Base-by-base conservation (phyloP, 108 stramenopile genomes). In the Nitzschia sp. region DNA sequence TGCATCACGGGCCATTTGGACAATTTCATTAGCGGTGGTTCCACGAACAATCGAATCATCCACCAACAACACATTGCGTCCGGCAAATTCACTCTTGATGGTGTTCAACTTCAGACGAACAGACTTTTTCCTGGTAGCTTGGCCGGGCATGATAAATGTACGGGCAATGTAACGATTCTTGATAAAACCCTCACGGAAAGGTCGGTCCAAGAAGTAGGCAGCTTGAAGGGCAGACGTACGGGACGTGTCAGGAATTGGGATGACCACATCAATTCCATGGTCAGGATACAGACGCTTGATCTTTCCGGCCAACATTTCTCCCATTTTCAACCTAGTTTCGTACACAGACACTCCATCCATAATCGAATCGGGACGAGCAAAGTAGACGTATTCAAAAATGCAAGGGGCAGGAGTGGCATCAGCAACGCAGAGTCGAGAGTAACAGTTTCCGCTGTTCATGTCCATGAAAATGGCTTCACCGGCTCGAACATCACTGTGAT, bases 331-430 rank as follows among this genome's bases (percentile, higher is more conserved):
- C 19, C 97, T 83, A 25, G 97, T 83, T 73, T 98, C 96, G 78
- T 99, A 98, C 19, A 99, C 97, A 37, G 85, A 85, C 12, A 96
- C 88, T 17, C 97, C 96, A 75, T 99, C 96, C 92, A 99, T 95
- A 61, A 98, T 95, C 9, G 94, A 92, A 80, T 99, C 98, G 7
- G 98, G 98, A 15, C 98, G 86, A 14, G 98, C 95, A 82, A 99
- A 99, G 87, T 99, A 99, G 12, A 99, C 98, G 75, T 98, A 98
- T 85, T 99, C 98, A 76, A 99, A 99, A 50, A 99, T 94, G 80
- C 98, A 99, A 29, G 97, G 98, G 42, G 84, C 56, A 48, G 80
- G 82, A 48, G 61, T 38, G 25, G 81, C 63, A 24, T 57, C 48
- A 20, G 71, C 53, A 43, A 70, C 63, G 64, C 93, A 94, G 40